Conservation (phyloP, 495 filamentous ascomycete genomes). For the Oleoguttula mirabilis region DNA sequence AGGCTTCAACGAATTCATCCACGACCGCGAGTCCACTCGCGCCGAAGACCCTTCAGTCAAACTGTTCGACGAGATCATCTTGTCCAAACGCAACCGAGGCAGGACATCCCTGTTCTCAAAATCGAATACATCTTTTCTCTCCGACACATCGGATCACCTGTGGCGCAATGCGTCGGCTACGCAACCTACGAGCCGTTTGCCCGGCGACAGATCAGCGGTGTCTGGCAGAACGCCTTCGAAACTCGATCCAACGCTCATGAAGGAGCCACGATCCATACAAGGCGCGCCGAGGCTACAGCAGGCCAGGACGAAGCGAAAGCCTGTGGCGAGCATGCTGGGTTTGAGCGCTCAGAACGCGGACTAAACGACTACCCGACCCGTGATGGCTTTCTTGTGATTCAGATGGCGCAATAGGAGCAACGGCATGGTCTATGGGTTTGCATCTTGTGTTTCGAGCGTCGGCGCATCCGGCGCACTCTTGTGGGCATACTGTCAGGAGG, state of each 20-base stretch:
- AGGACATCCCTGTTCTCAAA: slow-evolving; percentile 34
- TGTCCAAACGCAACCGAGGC: slow-evolving; percentile 86
- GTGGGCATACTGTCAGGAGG: neutral
- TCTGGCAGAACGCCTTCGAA: slow-evolving; percentile 62
- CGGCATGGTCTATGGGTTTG: neutral
- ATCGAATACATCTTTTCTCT: slow-evolving; percentile 57
- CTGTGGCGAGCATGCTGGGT: slow-evolving; percentile 27
- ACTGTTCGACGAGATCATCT: slow-evolving; percentile 90
- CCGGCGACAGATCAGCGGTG: slow-evolving; percentile 50
- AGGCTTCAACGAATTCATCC: slow-evolving; percentile 94
- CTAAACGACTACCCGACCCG: neutral
- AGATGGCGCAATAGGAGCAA: neutral
- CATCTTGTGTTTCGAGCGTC: neutral
- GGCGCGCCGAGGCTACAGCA: slow-evolving; percentile 31
- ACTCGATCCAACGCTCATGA: slow-evolving; percentile 76
- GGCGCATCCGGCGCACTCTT: slow-evolving; percentile 3
- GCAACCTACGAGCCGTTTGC: slow-evolving; percentile 58
- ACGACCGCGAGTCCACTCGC: slow-evolving; percentile 64
- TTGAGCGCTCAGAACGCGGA: slow-evolving; percentile 12
- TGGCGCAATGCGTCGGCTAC: slow-evolving; percentile 84
- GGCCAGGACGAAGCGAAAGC: slow-evolving; percentile 31
- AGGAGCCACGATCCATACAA: slow-evolving; percentile 45
- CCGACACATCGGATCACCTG: slow-evolving; percentile 77
- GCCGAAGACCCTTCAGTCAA: slow-evolving; percentile 58
- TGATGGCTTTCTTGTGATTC: neutral